Conservation (phyloP, 495 filamentous ascomycete genomes). For the Aspergillus panamensis region DNA sequence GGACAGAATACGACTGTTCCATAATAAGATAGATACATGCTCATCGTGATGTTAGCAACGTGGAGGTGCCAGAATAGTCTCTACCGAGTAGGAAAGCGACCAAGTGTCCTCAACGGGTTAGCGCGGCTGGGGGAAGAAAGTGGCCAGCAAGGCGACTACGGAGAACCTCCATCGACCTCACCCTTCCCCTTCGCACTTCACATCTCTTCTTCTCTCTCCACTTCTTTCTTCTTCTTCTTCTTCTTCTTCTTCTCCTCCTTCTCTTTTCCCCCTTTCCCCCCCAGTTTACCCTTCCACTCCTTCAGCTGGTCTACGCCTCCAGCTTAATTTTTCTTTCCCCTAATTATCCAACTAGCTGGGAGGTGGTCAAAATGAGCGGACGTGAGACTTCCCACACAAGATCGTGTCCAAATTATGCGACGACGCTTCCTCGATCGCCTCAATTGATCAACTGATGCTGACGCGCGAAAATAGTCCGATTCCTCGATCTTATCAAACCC, state of each 20-base stretch:
- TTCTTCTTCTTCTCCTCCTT: slow-evolving; percentile 28
- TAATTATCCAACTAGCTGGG: slow-evolving; percentile 27
- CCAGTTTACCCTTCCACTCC: slow-evolving; percentile 39
- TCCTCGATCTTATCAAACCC: slow-evolving; percentile 98
- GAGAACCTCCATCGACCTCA: slow-evolving; percentile 20
- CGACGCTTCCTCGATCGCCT: slow-evolving; percentile 23
- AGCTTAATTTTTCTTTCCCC: slow-evolving; percentile 34
- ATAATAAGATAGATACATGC: too few species aligned
- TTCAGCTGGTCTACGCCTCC: slow-evolving; percentile 57
- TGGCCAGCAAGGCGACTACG: slow-evolving; percentile 40
- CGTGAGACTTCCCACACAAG: slow-evolving; percentile 41
- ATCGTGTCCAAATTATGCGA: slow-evolving; percentile 34
- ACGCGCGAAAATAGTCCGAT: slow-evolving; percentile 67
- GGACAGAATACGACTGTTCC: too few species aligned
- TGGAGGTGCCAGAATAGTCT: too few species aligned
- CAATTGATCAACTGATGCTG: slow-evolving; percentile 30
- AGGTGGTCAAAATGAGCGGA: slow-evolving; percentile 46
- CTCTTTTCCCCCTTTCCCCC: slow-evolving; percentile 36
- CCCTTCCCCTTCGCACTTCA: slow-evolving; percentile 26
- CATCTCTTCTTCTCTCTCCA: slow-evolving; percentile 36
- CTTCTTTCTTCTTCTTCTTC: slow-evolving; percentile 31
- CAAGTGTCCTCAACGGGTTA: slow-evolving; percentile 47
- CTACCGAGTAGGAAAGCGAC: too few species aligned
- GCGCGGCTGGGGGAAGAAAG: slow-evolving; percentile 39
- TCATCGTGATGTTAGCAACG: too few species aligned